Conservation (phyloP, 2,329 filamentous ascomycete genomes). For the Amauroascus verrucosus region DNA sequence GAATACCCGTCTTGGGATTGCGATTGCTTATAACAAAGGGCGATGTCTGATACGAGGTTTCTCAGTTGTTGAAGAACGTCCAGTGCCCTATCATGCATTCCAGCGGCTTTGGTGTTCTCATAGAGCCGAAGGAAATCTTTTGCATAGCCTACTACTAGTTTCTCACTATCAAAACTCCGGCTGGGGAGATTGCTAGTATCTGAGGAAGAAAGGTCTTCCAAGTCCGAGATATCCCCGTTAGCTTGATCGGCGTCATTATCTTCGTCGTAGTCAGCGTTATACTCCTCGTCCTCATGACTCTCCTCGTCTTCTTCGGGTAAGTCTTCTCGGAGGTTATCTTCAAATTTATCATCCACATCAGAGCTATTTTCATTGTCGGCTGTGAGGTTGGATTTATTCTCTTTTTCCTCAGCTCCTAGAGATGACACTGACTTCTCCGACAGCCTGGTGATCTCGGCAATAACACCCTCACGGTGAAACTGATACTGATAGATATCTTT, state of each 20-base stretch:
- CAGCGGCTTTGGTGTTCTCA: slow-evolving; percentile 63
- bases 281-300: slow-evolving; percentile 38
- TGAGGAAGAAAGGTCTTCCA: slow-evolving; percentile 54
- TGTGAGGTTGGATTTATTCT: slow-evolving; percentile 10
- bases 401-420: slow-evolving; percentile 19
- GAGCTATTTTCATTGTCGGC: not conserved
- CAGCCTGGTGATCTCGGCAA: slow-evolving; percentile 77
- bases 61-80: slow-evolving; percentile 66
- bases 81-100: slow-evolving; percentile 67
- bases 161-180: slow-evolving; percentile 29
- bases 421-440: slow-evolving; percentile 40
- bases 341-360: slow-evolving; percentile 22
- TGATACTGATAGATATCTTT: slow-evolving; percentile 89
- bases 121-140: slow-evolving; percentile 76
- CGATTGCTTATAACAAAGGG: slow-evolving; percentile 53
- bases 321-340: slow-evolving; percentile 26
- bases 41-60: slow-evolving; percentile 59
- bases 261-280: slow-evolving; percentile 43
- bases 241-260: slow-evolving; percentile 31
- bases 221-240: slow-evolving; percentile 52
- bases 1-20: slow-evolving; percentile 44
- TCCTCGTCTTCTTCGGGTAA: slow-evolving; percentile 29
- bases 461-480: slow-evolving; percentile 92
- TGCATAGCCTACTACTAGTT: slow-evolving; percentile 60
- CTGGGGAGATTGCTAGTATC: slow-evolving; percentile 27